Evolutionary conservation across 768 basidiomycete species (phyloP).

Genomic region (Tephrocybe sp.): DNA sequence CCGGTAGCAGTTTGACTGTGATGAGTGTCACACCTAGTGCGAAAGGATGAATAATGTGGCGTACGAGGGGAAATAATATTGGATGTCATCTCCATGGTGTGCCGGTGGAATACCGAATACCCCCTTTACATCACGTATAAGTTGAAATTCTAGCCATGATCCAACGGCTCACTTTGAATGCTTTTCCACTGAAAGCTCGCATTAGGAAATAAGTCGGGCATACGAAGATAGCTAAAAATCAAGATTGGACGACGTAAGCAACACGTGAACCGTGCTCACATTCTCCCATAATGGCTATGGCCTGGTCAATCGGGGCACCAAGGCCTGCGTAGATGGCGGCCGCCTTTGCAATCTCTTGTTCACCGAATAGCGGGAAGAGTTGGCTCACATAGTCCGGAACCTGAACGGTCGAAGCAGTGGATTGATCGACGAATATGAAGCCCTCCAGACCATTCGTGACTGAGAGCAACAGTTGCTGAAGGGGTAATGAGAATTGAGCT

Average conservation of each 20-base stretch:
- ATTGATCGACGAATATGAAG: conserved; percentile 31
- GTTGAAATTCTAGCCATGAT: background rate
- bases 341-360: conserved; percentile 22
- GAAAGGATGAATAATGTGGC: conserved; percentile 7
- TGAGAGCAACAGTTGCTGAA: conserved; percentile 30
- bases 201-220: conserved; percentile 44
- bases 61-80: conserved; percentile 44
- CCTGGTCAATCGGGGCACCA: conserved; percentile 33
- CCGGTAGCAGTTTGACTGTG: conserved; percentile 5
- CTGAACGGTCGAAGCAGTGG: conserved; percentile 22
- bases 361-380: conserved; percentile 36
- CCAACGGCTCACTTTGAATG: conserved; percentile 31
- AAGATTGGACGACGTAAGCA: conserved; percentile 3
- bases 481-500: background rate
- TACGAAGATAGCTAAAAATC: conserved; percentile 40
- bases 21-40: background rate
- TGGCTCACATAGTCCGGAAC: conserved; percentile 28
- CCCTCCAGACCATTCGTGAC: conserved; percentile 41
- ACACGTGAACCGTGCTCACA: too few species aligned
- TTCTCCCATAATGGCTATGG: conserved; percentile 35
- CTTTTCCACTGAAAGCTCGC: conserved; percentile 25
- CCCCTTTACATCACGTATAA: conserved; percentile 26
- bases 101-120: conserved; percentile 46
- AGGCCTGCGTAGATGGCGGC: conserved; percentile 26
- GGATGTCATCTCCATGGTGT: conserved; percentile 34